These are phyloP conservation scores for Mycothermus thermophilus DNA, from an alignment of 495 filamentous ascomycete genomes.

Conservation along the genomic window DNA sequence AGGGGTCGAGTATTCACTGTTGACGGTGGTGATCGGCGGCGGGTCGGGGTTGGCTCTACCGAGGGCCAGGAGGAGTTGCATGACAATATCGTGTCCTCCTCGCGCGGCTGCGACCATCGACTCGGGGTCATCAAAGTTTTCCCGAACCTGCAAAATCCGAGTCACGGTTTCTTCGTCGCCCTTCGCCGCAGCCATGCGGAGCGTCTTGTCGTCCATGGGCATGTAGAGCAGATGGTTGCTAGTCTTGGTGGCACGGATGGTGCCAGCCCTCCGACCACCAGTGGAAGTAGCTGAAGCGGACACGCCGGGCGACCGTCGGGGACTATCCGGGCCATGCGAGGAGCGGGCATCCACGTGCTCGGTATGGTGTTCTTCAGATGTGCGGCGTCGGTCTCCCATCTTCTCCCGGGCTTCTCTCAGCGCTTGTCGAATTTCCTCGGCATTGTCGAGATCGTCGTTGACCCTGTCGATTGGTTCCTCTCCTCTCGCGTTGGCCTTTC, in stretches of 20 bases:
- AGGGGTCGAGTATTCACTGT: slow-evolving; percentile 59
- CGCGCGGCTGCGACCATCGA: slow-evolving; percentile 82
- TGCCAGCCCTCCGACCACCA: slow-evolving; percentile 26
- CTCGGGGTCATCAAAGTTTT: slow-evolving; percentile 54
- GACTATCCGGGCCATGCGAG: slow-evolving; percentile 58
- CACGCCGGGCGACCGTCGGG: slow-evolving; percentile 46
- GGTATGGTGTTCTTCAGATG: slow-evolving; percentile 49
- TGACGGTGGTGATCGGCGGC: slow-evolving; percentile 34
- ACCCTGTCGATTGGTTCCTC: slow-evolving; percentile 78
- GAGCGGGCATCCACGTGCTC: slow-evolving; percentile 42
- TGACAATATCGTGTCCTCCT: slow-evolving; percentile 75
- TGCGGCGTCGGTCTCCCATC: slow-evolving; percentile 37
- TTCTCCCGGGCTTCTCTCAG: slow-evolving; percentile 41
- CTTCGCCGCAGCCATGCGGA: slow-evolving; percentile 65
- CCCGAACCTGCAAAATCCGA: slow-evolving; percentile 66
- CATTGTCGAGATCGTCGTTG: slow-evolving; percentile 49
- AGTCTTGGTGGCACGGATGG: slow-evolving; percentile 39
- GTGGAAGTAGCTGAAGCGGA: slow-evolving; percentile 19
- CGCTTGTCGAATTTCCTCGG: slow-evolving; percentile 41
- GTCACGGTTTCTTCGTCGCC: slow-evolving; percentile 71
- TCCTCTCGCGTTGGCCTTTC: slow-evolving; percentile 71
- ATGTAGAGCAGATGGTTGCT: slow-evolving; percentile 42
- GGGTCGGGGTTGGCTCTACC: slow-evolving; percentile 72
- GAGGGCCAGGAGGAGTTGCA: slow-evolving; percentile 73
- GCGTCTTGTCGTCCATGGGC: slow-evolving; percentile 50